These are phyloP conservation scores for Moniliella sp. DNA, from an alignment of 1,284 basidiomycete species.

Conservation along the genomic window DNA sequence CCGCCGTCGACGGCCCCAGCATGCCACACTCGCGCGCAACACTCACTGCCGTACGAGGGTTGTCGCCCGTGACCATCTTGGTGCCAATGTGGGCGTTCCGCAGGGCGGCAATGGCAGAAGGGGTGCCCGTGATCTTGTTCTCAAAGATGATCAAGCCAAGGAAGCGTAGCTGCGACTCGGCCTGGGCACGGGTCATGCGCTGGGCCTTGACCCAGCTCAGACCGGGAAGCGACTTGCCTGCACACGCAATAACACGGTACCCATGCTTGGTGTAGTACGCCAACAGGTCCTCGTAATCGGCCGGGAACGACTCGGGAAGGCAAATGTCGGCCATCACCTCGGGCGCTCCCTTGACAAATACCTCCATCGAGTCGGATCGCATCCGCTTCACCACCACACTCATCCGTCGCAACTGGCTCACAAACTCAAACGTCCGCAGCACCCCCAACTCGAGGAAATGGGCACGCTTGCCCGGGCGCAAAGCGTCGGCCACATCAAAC, in stretches of 20 bases:
- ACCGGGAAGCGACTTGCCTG: slow-evolving; percentile 4
- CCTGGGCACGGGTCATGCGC: slow-evolving; percentile 3
- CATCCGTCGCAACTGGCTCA: slow-evolving; percentile 9
- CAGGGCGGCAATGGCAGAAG: slow-evolving; percentile 6
- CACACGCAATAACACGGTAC: slow-evolving; percentile 10
- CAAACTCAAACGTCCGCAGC: slow-evolving; percentile 7
- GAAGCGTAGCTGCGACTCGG: slow-evolving; percentile 7
- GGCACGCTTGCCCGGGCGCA: slow-evolving; percentile 3
- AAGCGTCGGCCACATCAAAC: too few species aligned
- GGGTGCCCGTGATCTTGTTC: slow-evolving; percentile 9
- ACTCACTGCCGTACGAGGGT: slow-evolving; percentile 10
- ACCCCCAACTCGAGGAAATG: too few species aligned
- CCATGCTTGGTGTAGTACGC: slow-evolving; percentile 7
- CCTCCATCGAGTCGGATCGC: neutral
- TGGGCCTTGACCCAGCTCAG: slow-evolving; percentile 5
- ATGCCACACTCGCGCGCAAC: slow-evolving; percentile 12
- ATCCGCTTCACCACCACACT: slow-evolving; percentile 8
- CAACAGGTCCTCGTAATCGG: slow-evolving; percentile 6
- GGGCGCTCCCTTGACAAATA: slow-evolving; percentile 12
- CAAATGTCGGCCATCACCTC: slow-evolving; percentile 6
- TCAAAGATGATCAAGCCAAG: slow-evolving; percentile 11
- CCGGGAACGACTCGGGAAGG: slow-evolving; percentile 3
- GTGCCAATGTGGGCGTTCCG: slow-evolving; percentile 8
- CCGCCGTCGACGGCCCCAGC: slow-evolving; percentile 2
- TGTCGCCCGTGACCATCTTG: slow-evolving; percentile 19